Evolutionary conservation across 768 basidiomycete species (phyloP).

Genomic region (Galerina marginata): DNA sequence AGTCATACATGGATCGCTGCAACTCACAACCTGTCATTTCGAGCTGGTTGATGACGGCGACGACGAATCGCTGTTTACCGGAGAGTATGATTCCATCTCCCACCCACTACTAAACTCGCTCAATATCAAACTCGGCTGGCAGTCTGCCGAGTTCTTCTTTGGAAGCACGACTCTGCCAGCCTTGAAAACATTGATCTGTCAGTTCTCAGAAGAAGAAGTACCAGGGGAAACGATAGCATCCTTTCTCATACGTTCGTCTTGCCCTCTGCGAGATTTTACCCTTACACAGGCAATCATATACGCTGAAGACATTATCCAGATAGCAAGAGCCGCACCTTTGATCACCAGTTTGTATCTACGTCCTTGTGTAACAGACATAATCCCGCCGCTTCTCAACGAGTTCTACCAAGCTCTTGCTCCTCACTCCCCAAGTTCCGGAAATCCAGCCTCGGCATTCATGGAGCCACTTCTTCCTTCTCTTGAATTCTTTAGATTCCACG

Average conservation of each 20-base stretch:
- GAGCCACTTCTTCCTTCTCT: no score
- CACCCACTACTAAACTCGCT: neutral
- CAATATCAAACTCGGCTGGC: neutral
- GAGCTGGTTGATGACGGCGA: neutral
- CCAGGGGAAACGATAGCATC: neutral
- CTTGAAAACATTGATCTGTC: neutral
- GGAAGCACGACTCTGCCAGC: neutral
- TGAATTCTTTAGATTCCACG: no score
- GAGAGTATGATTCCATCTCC: neutral
- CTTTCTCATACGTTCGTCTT: neutral
- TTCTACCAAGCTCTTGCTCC: no score
- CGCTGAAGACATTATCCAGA: neutral
- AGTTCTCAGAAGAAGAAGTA: neutral
- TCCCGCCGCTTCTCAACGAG: no score
- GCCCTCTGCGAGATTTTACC: neutral
- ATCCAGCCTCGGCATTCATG: no score
- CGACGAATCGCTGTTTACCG: neutral
- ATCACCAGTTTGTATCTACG: neutral
- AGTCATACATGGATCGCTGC: neutral
- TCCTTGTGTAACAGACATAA: no score
- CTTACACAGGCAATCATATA: neutral
- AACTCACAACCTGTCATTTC: neutral
- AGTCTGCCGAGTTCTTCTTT: neutral
- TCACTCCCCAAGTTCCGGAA: no score
- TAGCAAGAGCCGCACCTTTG: neutral